phyloP scores from a whole-genome alignment of 805 yeast genomes.

The Wickerhamomyces alni region DNA sequence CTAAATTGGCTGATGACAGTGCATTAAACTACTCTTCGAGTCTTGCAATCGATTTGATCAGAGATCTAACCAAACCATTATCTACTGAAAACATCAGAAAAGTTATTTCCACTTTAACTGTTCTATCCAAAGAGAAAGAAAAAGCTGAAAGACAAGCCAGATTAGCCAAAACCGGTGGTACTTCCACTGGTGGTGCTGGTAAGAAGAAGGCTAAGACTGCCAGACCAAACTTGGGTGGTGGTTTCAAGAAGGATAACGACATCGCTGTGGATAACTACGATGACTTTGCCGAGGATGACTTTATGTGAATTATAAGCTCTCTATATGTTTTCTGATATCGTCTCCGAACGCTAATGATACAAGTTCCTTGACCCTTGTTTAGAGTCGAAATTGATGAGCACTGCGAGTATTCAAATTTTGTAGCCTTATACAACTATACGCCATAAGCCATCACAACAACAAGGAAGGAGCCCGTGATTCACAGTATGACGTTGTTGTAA shows the following conservation, averaged over 20 bases:
- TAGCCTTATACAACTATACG: too few species aligned
- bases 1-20: slow-evolving; percentile 55
- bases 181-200: slow-evolving; percentile 89
- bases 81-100: slow-evolving; percentile 78
- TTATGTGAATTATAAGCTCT: slow-evolving; percentile 45
- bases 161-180: slow-evolving; percentile 74
- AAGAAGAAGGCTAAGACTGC: slow-evolving; percentile 81
- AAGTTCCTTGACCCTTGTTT: too few species aligned
- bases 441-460: too few species aligned
- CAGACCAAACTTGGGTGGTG: slow-evolving; percentile 58
- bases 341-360: too few species aligned
- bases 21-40: slow-evolving; percentile 63
- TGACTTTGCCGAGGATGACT: slow-evolving; percentile 75
- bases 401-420: too few species aligned
- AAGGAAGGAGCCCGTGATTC: too few species aligned
- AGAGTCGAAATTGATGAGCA: too few species aligned
- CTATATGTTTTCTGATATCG: too few species aligned
- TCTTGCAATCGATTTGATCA: slow-evolving; percentile 77
- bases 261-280: slow-evolving; percentile 47
- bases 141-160: slow-evolving; percentile 87
- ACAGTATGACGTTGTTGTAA: too few species aligned
- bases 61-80: slow-evolving; percentile 81
- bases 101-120: slow-evolving; percentile 78
- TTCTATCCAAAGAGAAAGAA: slow-evolving; percentile 77
- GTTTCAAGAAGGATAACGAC: slow-evolving; percentile 58